phyloP scores from a whole-genome alignment of 2,329 filamentous ascomycete genomes.

The Monosporascus sp. region DNA sequence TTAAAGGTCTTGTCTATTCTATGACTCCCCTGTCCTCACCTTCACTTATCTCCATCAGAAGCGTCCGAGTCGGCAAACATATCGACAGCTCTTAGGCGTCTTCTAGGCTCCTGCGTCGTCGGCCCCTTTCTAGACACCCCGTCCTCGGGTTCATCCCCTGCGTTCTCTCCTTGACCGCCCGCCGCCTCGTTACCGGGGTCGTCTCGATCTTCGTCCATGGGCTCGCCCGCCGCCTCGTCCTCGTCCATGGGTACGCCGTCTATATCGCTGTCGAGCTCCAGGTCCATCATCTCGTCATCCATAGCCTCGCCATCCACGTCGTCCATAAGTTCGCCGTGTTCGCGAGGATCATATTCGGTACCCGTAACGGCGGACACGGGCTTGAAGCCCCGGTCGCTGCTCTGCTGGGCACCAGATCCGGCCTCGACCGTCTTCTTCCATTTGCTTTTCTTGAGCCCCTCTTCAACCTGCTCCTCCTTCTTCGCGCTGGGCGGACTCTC shows the following conservation, averaged over 20 bases:
- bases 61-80: slow-evolving; percentile 80
- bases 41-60: slow-evolving; percentile 28
- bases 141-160: slow-evolving; percentile 19
- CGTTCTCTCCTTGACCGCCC: slow-evolving; percentile 16
- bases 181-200: slow-evolving; percentile 7
- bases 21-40: too few relatives aligned
- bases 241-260: slow-evolving; percentile 38
- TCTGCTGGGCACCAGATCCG: slow-evolving; percentile 18
- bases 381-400: slow-evolving; percentile 20
- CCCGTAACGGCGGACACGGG: slow-evolving; percentile 15
- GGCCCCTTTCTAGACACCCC: slow-evolving; percentile 17
- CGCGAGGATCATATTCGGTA: slow-evolving; percentile 28
- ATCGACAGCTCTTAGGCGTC: slow-evolving; percentile 70
- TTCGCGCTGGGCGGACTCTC: slow-evolving; percentile 58
- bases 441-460: slow-evolving; percentile 32
- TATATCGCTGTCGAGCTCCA: slow-evolving; percentile 42
- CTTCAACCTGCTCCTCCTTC: slow-evolving; percentile 26
- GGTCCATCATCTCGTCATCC: slow-evolving; percentile 41
- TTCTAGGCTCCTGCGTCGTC: slow-evolving; percentile 37
- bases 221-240: slow-evolving; percentile 26
- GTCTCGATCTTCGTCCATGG: slow-evolving; percentile 28
- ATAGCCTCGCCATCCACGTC: slow-evolving; percentile 41
- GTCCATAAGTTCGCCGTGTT: slow-evolving; percentile 32
- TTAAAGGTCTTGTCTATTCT: too few relatives aligned
- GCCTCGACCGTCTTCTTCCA: slow-evolving; percentile 50